These are phyloP conservation scores for Onygenales sp. DNA, from an alignment of 2,329 filamentous ascomycete genomes.

Conservation along the genomic window DNA sequence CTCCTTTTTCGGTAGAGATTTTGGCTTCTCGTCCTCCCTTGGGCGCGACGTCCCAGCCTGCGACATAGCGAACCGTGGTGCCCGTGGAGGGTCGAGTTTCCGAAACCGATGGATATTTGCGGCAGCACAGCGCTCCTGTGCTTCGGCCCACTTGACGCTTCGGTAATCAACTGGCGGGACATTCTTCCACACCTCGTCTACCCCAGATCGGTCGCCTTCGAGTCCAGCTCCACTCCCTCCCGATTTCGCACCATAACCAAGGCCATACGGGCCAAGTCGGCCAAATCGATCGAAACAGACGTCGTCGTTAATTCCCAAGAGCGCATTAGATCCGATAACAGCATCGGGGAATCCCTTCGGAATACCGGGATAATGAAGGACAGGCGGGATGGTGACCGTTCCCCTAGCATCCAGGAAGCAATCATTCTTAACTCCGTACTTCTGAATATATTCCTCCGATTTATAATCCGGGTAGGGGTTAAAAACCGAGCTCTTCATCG, in stretches of 20 bases:
- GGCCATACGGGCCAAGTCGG: conserved; percentile 77
- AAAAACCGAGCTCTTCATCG: conserved; percentile 40
- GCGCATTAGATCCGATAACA: conserved; percentile 75
- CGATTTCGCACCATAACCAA: conserved; percentile 68
- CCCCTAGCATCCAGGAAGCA: conserved; percentile 68
- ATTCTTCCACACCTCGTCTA: conserved; percentile 67
- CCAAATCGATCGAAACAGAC: conserved; percentile 92
- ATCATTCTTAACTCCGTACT: conserved; percentile 54
- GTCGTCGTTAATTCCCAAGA: conserved; percentile 69
- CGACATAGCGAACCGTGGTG: conserved; percentile 19
- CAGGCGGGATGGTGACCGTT: conserved; percentile 55
- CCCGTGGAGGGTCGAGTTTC: conserved; percentile 26
- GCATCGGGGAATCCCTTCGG: conserved; percentile 77
- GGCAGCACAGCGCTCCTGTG: conserved; percentile 62
- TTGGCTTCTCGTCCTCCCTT: conserved; percentile 14
- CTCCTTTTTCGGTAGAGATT: conserved; percentile 11
- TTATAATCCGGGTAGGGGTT: conserved; percentile 59
- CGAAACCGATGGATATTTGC: conserved; percentile 62
- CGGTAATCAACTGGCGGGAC: conserved; percentile 66
- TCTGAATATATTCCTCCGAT: conserved; percentile 45
- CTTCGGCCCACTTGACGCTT: conserved; percentile 67
- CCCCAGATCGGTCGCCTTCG: conserved; percentile 71
- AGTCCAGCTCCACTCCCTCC: conserved; percentile 81
- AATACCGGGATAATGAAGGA: conserved; percentile 68
- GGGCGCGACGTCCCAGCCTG: conserved; percentile 12